Evolutionary conservation across 1,139 yeast genomes (phyloP).

Genomic region (Yamadazyma pseudoaaseri): DNA sequence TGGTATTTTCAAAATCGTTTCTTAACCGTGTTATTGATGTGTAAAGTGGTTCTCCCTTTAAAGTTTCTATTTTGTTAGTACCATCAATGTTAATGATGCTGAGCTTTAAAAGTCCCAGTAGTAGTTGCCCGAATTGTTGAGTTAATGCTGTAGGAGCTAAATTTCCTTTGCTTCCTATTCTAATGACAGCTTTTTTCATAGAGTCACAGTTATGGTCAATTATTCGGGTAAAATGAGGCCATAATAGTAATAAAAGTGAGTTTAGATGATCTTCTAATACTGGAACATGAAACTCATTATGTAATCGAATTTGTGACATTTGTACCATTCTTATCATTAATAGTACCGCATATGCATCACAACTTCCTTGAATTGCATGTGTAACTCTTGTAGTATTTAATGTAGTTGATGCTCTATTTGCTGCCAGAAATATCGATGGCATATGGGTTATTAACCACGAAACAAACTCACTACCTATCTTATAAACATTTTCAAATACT

Average conservation of each 20-base stretch:
- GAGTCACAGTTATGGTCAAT: conserved; percentile 77
- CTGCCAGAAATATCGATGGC: conserved; percentile 20
- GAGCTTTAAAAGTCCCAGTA: conserved; percentile 71
- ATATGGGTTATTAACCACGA: conserved; percentile 36
- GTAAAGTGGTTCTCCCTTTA: conserved; percentile 66
- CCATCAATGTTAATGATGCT: conserved; percentile 25
- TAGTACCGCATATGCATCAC: conserved; percentile 76
- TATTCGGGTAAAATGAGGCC: conserved; percentile 84
- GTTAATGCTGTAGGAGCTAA: conserved; percentile 64
- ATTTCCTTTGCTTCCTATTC: conserved; percentile 29
- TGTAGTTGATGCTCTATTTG: conserved; percentile 18
- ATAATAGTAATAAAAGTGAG: conserved; percentile 60
- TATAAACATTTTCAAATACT: conserved; percentile 50
- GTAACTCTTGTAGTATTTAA: conserved; percentile 20
- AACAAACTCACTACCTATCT: conserved; percentile 41
- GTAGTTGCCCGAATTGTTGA: conserved; percentile 72
- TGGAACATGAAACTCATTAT: conserved; percentile 64
- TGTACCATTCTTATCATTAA: conserved; percentile 76
- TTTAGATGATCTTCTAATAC: conserved; percentile 74
- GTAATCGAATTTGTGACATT: conserved; percentile 59
- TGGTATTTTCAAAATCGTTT: conserved; percentile 73
- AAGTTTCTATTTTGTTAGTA: conserved; percentile 19
- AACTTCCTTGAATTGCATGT: conserved; percentile 32
- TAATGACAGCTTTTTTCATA: conserved; percentile 39
- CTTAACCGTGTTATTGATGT: conserved; percentile 67